Conservation (phyloP, 2,329 filamentous ascomycete genomes). For the Diaporthe amygdali region DNA sequence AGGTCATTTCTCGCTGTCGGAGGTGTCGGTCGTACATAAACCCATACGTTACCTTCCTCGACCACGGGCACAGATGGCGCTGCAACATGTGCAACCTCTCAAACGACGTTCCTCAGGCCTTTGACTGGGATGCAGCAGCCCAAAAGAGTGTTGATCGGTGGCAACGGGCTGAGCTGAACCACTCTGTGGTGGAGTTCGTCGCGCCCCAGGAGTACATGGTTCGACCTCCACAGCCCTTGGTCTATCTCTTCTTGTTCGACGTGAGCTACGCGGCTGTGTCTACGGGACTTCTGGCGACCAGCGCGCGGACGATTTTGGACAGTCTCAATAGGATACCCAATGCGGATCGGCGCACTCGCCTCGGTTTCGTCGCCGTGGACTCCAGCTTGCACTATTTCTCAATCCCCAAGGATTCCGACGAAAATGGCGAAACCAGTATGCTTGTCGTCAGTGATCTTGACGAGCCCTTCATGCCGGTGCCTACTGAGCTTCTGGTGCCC, state of each 20-base stretch:
- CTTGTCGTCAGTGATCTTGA: constrained; percentile 93
- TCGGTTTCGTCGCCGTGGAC: constrained; percentile 96
- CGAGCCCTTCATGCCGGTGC: constrained; percentile 94
- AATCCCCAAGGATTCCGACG: constrained; percentile 86
- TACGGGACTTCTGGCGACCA: constrained; percentile 89
- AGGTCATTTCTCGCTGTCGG: constrained; percentile 95
- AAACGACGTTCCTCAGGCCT: constrained; percentile 98
- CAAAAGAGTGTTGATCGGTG: constrained; percentile 93
- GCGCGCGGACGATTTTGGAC: constrained; percentile 90
- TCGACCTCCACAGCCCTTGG: constrained; percentile 89
- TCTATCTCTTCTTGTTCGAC: constrained; percentile 95
- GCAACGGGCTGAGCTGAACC: constrained; percentile 91
- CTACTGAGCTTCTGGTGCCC: constrained; percentile 88
- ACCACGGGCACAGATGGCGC: constrained; percentile 96
- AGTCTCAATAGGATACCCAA: constrained; percentile 98
- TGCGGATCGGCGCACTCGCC: constrained; percentile 86
- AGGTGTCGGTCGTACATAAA: constrained; percentile 98
- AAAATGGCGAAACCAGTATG: constrained; percentile 86
- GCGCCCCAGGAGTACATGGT: constrained; percentile 99
- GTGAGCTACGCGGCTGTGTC: constrained; percentile 91
- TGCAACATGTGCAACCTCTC: constrained; percentile 99
- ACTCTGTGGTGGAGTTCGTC: constrained; percentile 96
- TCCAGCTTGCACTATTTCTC: constrained; percentile 96
- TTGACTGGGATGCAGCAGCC: constrained; percentile 94
- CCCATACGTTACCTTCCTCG: constrained; percentile 93